Evolutionary conservation across 2,329 filamentous ascomycete genomes (phyloP).

Genomic region (Eurotiales sp.): DNA sequence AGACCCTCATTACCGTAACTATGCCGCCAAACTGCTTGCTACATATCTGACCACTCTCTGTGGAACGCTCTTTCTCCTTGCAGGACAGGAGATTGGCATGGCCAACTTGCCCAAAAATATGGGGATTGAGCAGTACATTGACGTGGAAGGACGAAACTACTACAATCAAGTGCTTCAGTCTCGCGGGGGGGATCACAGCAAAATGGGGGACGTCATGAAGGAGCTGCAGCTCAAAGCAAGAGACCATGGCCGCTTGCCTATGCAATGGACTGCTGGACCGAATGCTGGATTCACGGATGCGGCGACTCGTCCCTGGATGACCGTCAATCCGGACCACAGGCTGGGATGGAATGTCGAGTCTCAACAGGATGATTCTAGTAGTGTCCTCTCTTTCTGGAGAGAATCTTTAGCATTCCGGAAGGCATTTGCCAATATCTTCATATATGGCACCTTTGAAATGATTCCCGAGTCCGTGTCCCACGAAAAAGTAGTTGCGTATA

Average conservation of each 20-base stretch:
- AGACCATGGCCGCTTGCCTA: constrained; percentile 64
- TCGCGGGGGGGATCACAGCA: constrained; percentile 5
- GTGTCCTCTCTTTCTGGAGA: constrained; percentile 58
- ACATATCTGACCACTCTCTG: constrained; percentile 49
- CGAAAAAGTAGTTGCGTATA: background rate
- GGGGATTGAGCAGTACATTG: constrained; percentile 14
- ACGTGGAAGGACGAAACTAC: constrained; percentile 16
- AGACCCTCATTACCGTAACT: constrained; percentile 40
- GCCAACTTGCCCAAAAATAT: constrained; percentile 14
- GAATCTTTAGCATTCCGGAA: constrained; percentile 39
- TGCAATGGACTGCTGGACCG: constrained; percentile 57
- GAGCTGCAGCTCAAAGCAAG: constrained; percentile 27
- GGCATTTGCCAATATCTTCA: background rate
- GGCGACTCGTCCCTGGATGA: constrained; percentile 59
- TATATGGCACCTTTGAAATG: constrained; percentile 23
- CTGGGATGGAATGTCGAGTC: constrained; percentile 54
- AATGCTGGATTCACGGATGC: constrained; percentile 60
- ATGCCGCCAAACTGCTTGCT: constrained; percentile 54
- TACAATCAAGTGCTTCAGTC: constrained; percentile 13
- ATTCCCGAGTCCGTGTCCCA: constrained; percentile 1
- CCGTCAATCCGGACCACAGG: constrained; percentile 57
- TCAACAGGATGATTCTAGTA: constrained; percentile 25
- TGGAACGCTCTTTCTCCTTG: constrained; percentile 16
- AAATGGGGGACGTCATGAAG: constrained; percentile 15
- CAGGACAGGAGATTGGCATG: constrained; percentile 19